Conservation (phyloP, 2,329 filamentous ascomycete species). For the Gyromitra esculenta region DNA sequence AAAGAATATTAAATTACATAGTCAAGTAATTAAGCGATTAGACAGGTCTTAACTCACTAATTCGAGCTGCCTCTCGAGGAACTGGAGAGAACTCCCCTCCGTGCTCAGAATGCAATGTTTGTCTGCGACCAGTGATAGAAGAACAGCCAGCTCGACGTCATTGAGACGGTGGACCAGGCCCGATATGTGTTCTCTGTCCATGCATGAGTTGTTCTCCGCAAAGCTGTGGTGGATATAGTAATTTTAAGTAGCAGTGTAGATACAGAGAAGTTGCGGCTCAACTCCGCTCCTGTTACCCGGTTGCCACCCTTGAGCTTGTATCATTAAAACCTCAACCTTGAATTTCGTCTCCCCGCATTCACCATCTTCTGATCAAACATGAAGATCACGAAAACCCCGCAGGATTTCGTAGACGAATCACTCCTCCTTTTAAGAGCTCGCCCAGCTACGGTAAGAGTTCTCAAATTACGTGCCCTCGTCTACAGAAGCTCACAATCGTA, state of each 20-base stretch:
- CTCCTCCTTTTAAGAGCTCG: slow-evolving; percentile 84
- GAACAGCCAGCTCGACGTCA: slow-evolving; percentile 85
- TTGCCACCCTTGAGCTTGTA: slow-evolving; percentile 20
- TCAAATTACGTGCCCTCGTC: slow-evolving; percentile 1
- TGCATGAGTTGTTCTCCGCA: slow-evolving; percentile 36
- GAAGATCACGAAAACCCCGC: slow-evolving; percentile 81
- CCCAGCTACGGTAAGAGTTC: slow-evolving; percentile 75
- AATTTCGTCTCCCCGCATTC: slow-evolving; percentile 11
- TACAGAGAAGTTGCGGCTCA: slow-evolving; percentile 25
- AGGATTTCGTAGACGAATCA: slow-evolving; percentile 92
- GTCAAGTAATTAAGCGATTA: slow-evolving; percentile 40
- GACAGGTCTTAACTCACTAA: slow-evolving; percentile 65
- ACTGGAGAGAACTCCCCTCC: slow-evolving; percentile 69
- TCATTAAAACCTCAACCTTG: neutral
- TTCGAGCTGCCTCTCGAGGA: slow-evolving; percentile 77
- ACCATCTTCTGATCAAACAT: slow-evolving; percentile 64
- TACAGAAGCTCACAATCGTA: slow-evolving; percentile 60
- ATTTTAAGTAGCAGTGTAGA: neutral
- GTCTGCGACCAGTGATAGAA: slow-evolving; percentile 80
- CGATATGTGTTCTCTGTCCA: slow-evolving; percentile 63
- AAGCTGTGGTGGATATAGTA: neutral
- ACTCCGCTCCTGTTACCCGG: slow-evolving; percentile 42
- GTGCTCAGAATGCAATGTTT: slow-evolving; percentile 92
- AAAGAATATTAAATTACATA: neutral
- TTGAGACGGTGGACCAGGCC: slow-evolving; percentile 79